Evolutionary conservation across 257 asterid species (phyloP).

Genomic region (Nicotiana obtusifolia): DNA sequence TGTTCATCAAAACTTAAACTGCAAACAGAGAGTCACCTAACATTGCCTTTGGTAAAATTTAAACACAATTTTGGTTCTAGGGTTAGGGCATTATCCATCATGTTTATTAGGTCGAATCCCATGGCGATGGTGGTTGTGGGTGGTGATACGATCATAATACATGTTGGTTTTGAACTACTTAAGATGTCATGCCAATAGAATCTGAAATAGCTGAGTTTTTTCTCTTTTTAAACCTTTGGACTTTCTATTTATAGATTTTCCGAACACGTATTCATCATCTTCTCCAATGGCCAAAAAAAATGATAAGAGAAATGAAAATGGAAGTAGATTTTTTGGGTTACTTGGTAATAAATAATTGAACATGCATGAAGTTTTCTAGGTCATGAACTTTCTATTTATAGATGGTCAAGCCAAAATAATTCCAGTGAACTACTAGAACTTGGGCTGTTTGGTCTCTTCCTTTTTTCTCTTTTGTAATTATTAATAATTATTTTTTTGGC

Average conservation of each 20-base stretch:
- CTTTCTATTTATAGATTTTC: slow-evolving; percentile 2
- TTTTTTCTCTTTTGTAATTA: too few relatives aligned
- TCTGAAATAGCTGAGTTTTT: slow-evolving; percentile 25
- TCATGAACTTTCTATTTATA: too few relatives aligned
- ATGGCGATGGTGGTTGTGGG: not conserved
- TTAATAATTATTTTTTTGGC: too few relatives aligned
- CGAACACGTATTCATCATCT: not conserved
- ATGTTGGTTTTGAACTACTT: slow-evolving; percentile 15
- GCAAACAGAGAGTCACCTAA: too few relatives aligned
- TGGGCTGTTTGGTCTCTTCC: too few relatives aligned
- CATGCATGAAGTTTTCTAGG: too few relatives aligned
- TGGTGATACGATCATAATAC: slow-evolving; percentile 18
- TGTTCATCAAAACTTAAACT: too few relatives aligned
- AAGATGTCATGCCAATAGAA: slow-evolving; percentile 27
- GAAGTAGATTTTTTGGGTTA: not conserved
- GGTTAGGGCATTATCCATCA: slow-evolving; percentile 57
- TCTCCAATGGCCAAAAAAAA: slow-evolving; percentile 10
- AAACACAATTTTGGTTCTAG: slow-evolving; percentile 24
- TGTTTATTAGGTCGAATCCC: slow-evolving; percentile 17
- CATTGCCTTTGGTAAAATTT: too few relatives aligned
- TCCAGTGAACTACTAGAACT: too few relatives aligned
- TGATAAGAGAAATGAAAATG: too few relatives aligned
- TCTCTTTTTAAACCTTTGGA: not conserved
- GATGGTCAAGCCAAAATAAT: too few relatives aligned
- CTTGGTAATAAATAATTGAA: too few relatives aligned